Conservation (phyloP, 768 basidiomycete species). For the Phlebiopsis flavidoalba region DNA sequence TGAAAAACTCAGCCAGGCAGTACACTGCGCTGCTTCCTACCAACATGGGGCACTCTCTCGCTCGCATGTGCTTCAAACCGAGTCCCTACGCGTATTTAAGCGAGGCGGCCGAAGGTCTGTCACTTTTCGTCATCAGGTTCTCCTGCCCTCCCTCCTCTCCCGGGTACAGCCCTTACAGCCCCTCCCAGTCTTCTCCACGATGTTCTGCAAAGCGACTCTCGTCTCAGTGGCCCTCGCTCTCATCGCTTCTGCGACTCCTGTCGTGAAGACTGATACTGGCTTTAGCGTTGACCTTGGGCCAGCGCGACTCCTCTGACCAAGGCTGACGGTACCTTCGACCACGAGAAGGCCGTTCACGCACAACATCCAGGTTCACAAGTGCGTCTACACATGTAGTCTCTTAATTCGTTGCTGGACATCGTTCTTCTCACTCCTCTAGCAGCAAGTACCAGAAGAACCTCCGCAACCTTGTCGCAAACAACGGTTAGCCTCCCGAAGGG, state of each 20-base stretch:
- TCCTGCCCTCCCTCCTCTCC: slow-evolving; percentile 12
- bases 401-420: background rate
- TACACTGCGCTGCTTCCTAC: too few relatives aligned
- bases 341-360: slow-evolving; percentile 23
- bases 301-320: slow-evolving; percentile 22
- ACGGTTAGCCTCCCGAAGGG: slow-evolving; percentile 22
- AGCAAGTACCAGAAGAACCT: slow-evolving; percentile 36
- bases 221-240: slow-evolving; percentile 24
- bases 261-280: slow-evolving; percentile 13
- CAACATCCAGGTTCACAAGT: slow-evolving; percentile 23
- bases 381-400: slow-evolving; percentile 1
- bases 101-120: background rate
- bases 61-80: background rate
- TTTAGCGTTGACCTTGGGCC: slow-evolving; percentile 19
- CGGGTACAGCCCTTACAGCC: slow-evolving; percentile 3
- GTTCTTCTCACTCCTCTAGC: slow-evolving; percentile 12
- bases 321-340: slow-evolving; percentile 26
- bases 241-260: slow-evolving; percentile 22
- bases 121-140: slow-evolving; percentile 11
- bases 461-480: slow-evolving; percentile 31
- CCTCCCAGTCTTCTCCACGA: slow-evolving; percentile 3
- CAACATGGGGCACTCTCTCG: too few relatives aligned
- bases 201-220: slow-evolving; percentile 28
- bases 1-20: too few relatives aligned
- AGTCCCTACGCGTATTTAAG: slow-evolving; percentile 1